Base-by-base conservation (phyloP, 805 yeast genomes). In the Metschnikowia drakensbergensis region DNA sequence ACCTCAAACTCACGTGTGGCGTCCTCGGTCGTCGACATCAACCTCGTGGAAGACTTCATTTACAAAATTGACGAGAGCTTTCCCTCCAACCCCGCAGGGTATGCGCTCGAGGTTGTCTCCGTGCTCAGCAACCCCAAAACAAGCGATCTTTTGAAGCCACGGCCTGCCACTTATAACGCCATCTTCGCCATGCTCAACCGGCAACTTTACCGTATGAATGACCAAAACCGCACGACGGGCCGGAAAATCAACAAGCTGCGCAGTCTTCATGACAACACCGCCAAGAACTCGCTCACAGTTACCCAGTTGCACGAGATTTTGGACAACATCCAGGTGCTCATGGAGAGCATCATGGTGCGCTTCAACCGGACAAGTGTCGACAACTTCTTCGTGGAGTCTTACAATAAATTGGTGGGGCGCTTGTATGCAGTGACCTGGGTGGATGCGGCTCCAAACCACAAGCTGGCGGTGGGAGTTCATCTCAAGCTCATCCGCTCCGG, bases 1-100 rank as follows among this genome's bases (percentile, higher is more conserved):
- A 25, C 22, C 5, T 7, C 22, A 9, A 17, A n/a, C 34, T 17
- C 39, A 9, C 25, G 9, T 28, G 27, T 27, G 23, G 40, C 34
- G 22, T 8, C 39, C 11, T 32, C 37, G 26, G 45, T 51, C 11
- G 55, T 69, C 3, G 77, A 71, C 50, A 54, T 60, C 5, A 57
- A 60, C 49, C 53, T 67, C 32, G 57, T 72, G 7, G 72, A 69
- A 37, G 62, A 61, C 37, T 63, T 71, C 46, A 63, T 72, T 37
- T 66, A 58, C 55, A 68, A 65, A 49, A 57, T 69, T 25, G 61
- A 60, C 45, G 67, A 63, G 37, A 51, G 58, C 45, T 56, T 55
- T 26, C 53, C 58, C 29, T 58, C 49, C 31, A 46, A 55, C 30
- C 59, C 68, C 4, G 50, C 59, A n/a, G 47, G 55, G 1, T 52